These are phyloP conservation scores for Pythium aquatile DNA, from an alignment of 352 stramenopile genomes.

Conservation along the genomic window DNA sequence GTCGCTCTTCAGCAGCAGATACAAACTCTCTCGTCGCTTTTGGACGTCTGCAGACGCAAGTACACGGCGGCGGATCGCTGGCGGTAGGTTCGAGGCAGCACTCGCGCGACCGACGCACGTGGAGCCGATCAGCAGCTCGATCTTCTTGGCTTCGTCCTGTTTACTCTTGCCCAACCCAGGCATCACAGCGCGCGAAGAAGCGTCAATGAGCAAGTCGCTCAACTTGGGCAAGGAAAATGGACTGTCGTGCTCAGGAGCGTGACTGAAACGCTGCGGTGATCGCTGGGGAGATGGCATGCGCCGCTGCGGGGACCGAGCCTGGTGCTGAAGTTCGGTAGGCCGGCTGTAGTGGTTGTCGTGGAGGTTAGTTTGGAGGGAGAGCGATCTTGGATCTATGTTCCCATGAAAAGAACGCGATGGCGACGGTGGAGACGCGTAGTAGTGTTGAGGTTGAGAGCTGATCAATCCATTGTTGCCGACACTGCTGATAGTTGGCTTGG, in stretches of 20 bases:
- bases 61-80: conserved; percentile 47
- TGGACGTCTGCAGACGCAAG: conserved; percentile 40
- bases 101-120: conserved; percentile 56
- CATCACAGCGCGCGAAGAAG: conserved; percentile 30
- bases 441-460: not conserved
- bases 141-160: conserved; percentile 59
- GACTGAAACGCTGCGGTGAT: not conserved
- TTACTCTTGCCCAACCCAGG: conserved; percentile 26
- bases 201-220: conserved; percentile 49
- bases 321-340: not conserved
- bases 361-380: not conserved
- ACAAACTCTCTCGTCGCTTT: conserved; percentile 54
- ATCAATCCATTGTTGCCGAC: not conserved
- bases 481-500: too few species aligned
- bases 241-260: not conserved
- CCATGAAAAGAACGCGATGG: not conserved
- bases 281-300: not conserved
- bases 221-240: conserved; percentile 23
- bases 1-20: conserved; percentile 46
- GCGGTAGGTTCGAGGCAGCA: conserved; percentile 45
- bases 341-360: not conserved
- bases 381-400: not conserved
- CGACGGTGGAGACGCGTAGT: not conserved
- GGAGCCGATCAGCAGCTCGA: conserved; percentile 59
- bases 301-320: not conserved